phyloP scores from a whole-genome alignment of 2,329 filamentous ascomycete genomes.

The Cladobotryum mycophilum region DNA sequence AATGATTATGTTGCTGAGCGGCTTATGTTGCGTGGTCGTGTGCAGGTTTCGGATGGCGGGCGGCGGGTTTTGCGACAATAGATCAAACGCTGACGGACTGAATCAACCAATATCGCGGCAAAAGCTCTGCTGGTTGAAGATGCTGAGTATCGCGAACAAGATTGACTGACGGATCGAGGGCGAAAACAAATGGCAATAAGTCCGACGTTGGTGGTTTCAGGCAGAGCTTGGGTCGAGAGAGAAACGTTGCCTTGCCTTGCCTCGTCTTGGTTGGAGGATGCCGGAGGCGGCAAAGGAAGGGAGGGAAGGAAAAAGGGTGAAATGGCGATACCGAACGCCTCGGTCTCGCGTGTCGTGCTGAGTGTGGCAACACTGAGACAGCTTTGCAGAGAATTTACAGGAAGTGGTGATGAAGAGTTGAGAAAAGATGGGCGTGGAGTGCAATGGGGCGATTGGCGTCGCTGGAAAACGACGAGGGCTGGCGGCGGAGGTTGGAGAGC shows the following conservation, averaged over 20 bases:
- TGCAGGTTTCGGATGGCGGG: slow-evolving; percentile 4
- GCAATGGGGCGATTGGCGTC: not conserved
- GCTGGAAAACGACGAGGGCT: slow-evolving; percentile 1
- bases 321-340: slow-evolving; percentile 2
- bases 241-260: not conserved
- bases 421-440: not conserved
- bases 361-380: not conserved
- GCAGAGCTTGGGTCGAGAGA: slow-evolving; percentile 16
- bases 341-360: not conserved
- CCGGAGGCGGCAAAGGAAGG: not conserved
- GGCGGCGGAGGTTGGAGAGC: slow-evolving; percentile 2
- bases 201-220: slow-evolving; percentile 18
- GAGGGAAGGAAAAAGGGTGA: not conserved
- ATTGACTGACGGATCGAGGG: slow-evolving; percentile 9
- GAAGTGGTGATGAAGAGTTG: not conserved
- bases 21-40: not conserved
- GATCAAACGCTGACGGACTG: not conserved
- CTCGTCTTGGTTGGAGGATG: not conserved
- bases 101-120: not conserved
- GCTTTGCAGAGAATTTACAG: not conserved
- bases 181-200: slow-evolving; percentile 1
- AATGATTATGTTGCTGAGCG: slow-evolving; percentile 1
- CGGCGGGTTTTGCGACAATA: not conserved
- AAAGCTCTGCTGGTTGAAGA: slow-evolving; percentile 6
- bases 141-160: slow-evolving; percentile 9